A percentile compares a stretch with the other conserved stretches of the same genome.
Conservation (phyloP, 768 basidiomycete genomes). For the Termitomyces heimii region DNA sequence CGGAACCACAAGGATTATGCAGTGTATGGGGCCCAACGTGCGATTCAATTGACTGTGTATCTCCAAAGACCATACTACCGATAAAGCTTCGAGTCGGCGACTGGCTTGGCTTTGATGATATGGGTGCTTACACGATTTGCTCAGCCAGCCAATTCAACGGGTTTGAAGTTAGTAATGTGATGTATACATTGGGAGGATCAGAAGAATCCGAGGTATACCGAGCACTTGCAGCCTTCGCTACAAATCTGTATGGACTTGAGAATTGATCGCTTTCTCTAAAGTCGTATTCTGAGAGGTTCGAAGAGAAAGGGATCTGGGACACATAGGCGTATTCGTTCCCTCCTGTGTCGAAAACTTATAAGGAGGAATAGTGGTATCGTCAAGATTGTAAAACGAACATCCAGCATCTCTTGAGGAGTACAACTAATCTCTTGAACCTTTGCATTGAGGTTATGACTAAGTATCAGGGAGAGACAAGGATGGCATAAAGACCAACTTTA, state of each 20-base stretch:
- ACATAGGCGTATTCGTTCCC: no score
- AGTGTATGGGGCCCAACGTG: conserved; percentile 99
- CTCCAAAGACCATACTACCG: conserved; percentile 55
- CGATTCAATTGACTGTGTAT: conserved; percentile 95
- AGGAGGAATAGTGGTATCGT: no score
- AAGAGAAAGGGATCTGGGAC: background rate
- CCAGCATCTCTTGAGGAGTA: no score
- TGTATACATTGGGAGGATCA: conserved; percentile 67
- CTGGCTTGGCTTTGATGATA: conserved; percentile 94
- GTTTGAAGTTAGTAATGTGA: conserved; percentile 72
- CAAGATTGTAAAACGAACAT: no score
- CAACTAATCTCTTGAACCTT: no score
- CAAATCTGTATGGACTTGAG: conserved; percentile 9
- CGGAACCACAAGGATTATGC: conserved; percentile 41
- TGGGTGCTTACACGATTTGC: conserved; percentile 98
- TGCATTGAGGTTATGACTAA: no score
- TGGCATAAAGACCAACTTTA: no score
- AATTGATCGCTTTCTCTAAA: background rate
- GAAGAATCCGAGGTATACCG: conserved; percentile 45
- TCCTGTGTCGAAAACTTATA: no score
- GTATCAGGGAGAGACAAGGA: no score
- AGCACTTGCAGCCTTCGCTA: conserved; percentile 46
- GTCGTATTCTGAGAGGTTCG: background rate
- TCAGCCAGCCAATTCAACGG: conserved; percentile 96
- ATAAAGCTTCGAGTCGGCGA: conserved; percentile 80